Evolutionary conservation across 2,329 filamentous ascomycete species (phyloP).

Genomic region (Fragosphaeria purpurea): DNA sequence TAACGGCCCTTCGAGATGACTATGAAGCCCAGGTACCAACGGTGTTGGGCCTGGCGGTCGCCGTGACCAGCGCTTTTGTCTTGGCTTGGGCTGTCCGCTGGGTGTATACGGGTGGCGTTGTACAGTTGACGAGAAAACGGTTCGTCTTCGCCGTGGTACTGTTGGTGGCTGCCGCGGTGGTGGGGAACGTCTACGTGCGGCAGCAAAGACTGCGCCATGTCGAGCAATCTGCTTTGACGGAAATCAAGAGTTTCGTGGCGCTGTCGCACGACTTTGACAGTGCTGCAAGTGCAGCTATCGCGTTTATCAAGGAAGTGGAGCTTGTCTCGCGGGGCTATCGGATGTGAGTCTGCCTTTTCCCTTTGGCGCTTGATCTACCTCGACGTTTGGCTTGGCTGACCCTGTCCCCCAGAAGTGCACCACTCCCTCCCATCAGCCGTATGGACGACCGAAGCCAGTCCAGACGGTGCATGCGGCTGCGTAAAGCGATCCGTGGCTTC

Average conservation of each 20-base stretch:
- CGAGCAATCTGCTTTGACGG: constrained; percentile 61
- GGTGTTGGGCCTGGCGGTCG: constrained; percentile 40
- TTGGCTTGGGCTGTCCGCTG: constrained; percentile 67
- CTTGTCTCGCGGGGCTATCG: constrained; percentile 84
- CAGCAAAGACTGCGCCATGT: constrained; percentile 76
- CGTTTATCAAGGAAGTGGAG: constrained; percentile 89
- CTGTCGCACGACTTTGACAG: constrained; percentile 75
- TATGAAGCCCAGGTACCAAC: constrained; percentile 13
- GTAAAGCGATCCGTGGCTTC: constrained; percentile 61
- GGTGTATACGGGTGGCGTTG: constrained; percentile 43
- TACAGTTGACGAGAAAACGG: constrained; percentile 46
- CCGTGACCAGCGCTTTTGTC: constrained; percentile 53
- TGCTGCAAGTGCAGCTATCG: constrained; percentile 63
- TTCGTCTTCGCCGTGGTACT: constrained; percentile 36
- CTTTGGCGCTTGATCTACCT: not conserved
- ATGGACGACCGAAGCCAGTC: constrained; percentile 75
- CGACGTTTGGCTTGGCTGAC: constrained; percentile 1
- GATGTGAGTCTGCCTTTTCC: constrained; percentile 44
- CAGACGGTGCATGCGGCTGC: constrained; percentile 69
- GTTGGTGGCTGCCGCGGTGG: constrained; percentile 42
- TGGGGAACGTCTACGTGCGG: constrained; percentile 62
- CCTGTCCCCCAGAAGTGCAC: constrained; percentile 55
- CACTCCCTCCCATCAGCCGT: constrained; percentile 82
- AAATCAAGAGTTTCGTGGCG: constrained; percentile 58
- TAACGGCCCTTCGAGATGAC: not conserved